Percentiles rank a stretch among this genome's conserved stretches.
These are phyloP conservation scores for Penicillium sp. DNA, from an alignment of 2,329 filamentous ascomycete genomes.

Conservation along the genomic window DNA sequence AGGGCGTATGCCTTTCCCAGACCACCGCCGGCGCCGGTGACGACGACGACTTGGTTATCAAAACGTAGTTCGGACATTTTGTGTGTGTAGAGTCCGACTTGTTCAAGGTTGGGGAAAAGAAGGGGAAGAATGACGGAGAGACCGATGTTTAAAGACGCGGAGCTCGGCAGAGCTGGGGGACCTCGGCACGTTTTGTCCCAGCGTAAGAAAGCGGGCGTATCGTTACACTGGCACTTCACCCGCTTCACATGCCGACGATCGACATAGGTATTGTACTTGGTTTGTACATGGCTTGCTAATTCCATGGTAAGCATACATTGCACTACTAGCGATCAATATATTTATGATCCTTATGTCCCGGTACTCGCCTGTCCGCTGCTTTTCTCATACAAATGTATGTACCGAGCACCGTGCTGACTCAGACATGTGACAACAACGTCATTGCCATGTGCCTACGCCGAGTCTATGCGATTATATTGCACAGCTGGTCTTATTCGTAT, in stretches of 20 bases:
- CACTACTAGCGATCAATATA: not conserved
- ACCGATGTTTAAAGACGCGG: constrained; percentile 24
- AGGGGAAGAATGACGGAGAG: constrained; percentile 20
- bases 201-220: constrained; percentile 17
- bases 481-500: not conserved
- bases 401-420: constrained; percentile 38
- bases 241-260: constrained; percentile 37
- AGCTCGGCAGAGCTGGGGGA: constrained; percentile 33
- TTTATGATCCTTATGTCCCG: not conserved
- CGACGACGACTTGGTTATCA: constrained; percentile 84
- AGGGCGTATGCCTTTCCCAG: constrained; percentile 77
- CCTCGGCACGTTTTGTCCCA: constrained; percentile 33
- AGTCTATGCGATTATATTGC: not conserved
- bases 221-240: constrained; percentile 26
- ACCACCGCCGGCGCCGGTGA: constrained; percentile 82
- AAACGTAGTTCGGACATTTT: constrained; percentile 72
- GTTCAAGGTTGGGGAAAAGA: constrained; percentile 18
- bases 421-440: constrained; percentile 26
- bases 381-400: not conserved
- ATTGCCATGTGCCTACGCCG: constrained; percentile 17
- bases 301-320: not conserved
- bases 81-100: constrained; percentile 15
- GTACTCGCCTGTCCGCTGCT: not conserved
- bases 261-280: not conserved
- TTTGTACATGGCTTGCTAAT: constrained; percentile 1